These are phyloP conservation scores for Cyclotella atomus DNA, from an alignment of 108 stramenopile species.

Conservation along the genomic window DNA sequence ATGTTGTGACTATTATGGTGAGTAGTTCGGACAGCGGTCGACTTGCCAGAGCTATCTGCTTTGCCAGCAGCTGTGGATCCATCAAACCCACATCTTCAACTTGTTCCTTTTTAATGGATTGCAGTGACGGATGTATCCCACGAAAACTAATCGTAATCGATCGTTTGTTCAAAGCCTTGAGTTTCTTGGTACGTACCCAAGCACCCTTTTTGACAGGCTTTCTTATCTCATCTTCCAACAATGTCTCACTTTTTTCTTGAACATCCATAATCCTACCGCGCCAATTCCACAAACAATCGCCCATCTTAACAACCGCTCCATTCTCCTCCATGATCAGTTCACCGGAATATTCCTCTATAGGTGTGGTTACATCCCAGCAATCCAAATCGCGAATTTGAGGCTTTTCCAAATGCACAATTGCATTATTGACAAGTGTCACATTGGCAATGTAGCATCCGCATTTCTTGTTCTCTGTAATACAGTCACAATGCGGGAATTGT, in stretches of 20 bases:
- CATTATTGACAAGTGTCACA: conserved; percentile 48
- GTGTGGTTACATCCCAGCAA: conserved; percentile 62
- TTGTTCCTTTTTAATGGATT: background rate
- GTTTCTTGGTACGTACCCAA: conserved; percentile 29
- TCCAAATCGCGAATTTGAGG: conserved; percentile 59
- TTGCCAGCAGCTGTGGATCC: background rate
- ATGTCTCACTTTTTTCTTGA: background rate
- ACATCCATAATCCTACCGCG: conserved; percentile 52
- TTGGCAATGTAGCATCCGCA: conserved; percentile 66
- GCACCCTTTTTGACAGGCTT: conserved; percentile 13
- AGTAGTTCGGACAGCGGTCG: conserved; percentile 64
- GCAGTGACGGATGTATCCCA: conserved; percentile 22
- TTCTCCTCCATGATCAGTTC: conserved; percentile 46
- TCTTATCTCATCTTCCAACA: background rate
- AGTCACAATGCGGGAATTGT: conserved; percentile 21
- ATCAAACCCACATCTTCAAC: background rate
- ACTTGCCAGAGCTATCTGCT: background rate
- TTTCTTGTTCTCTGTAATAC: conserved; percentile 2
- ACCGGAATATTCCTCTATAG: conserved; percentile 33
- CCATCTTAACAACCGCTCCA: conserved; percentile 50
- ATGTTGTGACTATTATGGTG: conserved; percentile 85
- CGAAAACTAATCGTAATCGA: conserved; percentile 37
- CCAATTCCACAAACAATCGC: conserved; percentile 74
- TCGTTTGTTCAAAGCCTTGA: conserved; percentile 25
- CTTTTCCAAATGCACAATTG: conserved; percentile 61